A percentile compares a stretch with the other conserved stretches of the same genome.
Evolutionary conservation across 257 asterid genomes (phyloP).

Genomic region (Solanum peruvianum): DNA sequence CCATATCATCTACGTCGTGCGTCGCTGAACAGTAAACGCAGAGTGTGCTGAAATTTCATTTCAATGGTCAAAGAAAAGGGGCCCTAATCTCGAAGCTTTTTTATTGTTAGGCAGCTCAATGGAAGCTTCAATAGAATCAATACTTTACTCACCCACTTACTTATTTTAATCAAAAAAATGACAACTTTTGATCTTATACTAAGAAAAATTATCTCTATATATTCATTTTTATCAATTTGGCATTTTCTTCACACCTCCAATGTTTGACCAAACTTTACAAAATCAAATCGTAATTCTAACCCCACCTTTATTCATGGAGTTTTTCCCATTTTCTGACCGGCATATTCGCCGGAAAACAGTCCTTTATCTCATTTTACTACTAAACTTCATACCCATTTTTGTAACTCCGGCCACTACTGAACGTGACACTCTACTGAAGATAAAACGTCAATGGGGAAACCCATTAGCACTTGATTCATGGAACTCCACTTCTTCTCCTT

Average conservation of each 20-base stretch:
- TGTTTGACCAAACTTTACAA: not conserved
- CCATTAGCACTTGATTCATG: slow-evolving; percentile 2
- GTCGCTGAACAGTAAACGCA: not conserved
- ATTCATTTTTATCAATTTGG: not conserved
- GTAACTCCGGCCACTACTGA: slow-evolving; percentile 32
- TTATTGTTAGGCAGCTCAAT: not conserved
- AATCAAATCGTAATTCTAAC: not conserved
- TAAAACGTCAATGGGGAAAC: slow-evolving; percentile 9
- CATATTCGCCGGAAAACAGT: not conserved
- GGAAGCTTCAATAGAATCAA: not conserved
- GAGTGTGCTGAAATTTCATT: not conserved
- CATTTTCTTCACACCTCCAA: not conserved
- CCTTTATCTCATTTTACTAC: slow-evolving; percentile 11
- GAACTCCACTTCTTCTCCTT: slow-evolving; percentile 19
- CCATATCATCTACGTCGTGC: no score
- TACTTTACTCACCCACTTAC: not conserved
- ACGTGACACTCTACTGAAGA: slow-evolving; percentile 24
- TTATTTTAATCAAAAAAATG: not conserved
- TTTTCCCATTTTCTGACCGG: not conserved
- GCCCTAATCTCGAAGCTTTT: not conserved
- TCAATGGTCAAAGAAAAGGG: not conserved
- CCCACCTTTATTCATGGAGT: not conserved
- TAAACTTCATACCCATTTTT: slow-evolving; percentile 6
- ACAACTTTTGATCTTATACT: not conserved
- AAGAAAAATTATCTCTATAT: not conserved